Evolutionary conservation across 2,329 filamentous ascomycete genomes (phyloP), one percentile per base, ranked within the genome.

Genomic region (Aureobasidium zeae): DNA sequence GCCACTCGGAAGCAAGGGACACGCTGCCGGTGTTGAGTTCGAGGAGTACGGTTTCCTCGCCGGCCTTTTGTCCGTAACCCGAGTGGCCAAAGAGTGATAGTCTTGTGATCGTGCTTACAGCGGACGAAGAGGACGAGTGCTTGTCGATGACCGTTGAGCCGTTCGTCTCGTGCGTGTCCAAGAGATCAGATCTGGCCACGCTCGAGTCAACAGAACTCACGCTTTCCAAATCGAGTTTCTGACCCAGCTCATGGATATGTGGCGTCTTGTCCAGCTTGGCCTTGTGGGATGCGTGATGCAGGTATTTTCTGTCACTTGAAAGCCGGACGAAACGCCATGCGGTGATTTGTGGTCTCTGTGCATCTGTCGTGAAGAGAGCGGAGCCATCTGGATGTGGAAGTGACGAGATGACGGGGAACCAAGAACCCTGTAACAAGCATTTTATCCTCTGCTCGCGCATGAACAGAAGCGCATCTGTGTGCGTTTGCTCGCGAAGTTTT

Each of bases 181-280:
- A 21, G 17, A 24, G 13, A 17, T 26, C 46, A 2, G 41, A 44
- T 20, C 31, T 17, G 13, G 39, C 20, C 3, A 49, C 42, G 57
- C 95, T 95, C 52, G 87, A 94, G 48, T 93, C 86, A 7, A 98
- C 89, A 1, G 86, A 94, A 52, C 86, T 94, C 57, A 96, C 86
- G 44, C 77, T 82, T 51, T 79, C 79, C 31, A 96, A 74, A 62
- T 96, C 89, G 51, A 96, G 78, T 64, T 86, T 94, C 51, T 93
- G 82, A 16, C 71, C 70, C 44, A 96, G 67, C 39, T 73, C 68
- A 51, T 91, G 84, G 32, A 95, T 67, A 12, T 75, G 72, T 3
- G 87, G 88, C 30, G 83, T 77, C 25, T 74, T 70, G 3, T 72
- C 62, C 5, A 48, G 47, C 62, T 79, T 79, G 28, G 74, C 65